Conservation (phyloP, 169 alveolate genomes). For the Theileria luwenshuni region DNA sequence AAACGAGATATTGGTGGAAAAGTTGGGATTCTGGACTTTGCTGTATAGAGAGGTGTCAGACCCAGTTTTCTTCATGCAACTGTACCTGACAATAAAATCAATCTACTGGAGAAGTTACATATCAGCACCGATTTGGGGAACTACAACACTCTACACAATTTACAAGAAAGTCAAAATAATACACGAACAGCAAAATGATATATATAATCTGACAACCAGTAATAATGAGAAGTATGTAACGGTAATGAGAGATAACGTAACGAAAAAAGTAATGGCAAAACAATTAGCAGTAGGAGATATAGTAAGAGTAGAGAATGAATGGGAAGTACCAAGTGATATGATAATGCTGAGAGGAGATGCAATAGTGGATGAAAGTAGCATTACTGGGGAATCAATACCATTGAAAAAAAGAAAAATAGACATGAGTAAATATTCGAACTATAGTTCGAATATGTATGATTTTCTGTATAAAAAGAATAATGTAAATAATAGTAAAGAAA, state of each 20-base stretch:
- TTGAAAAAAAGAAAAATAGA: slow-evolving; percentile 78
- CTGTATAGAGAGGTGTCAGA: slow-evolving; percentile 74
- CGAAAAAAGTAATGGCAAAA: slow-evolving; percentile 70
- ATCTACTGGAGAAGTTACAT: slow-evolving; percentile 77
- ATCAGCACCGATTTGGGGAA: slow-evolving; percentile 77
- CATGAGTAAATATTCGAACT: slow-evolving; percentile 59
- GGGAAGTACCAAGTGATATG: slow-evolving; percentile 86
- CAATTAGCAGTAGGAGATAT: slow-evolving; percentile 81
- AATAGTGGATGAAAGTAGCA: slow-evolving; percentile 82
- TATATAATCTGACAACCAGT: slow-evolving; percentile 66
- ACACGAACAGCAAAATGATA: slow-evolving; percentile 76
- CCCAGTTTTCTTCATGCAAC: slow-evolving; percentile 76
- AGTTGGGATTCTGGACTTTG: slow-evolving; percentile 63
- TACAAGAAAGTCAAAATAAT: slow-evolving; percentile 71
- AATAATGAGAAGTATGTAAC: slow-evolving; percentile 62
- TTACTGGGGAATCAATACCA: slow-evolving; percentile 89
- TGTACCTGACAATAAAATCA: slow-evolving; percentile 72
- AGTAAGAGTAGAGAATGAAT: slow-evolving; percentile 68
- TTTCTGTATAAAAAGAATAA: slow-evolving; percentile 24
- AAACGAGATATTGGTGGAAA: slow-evolving; percentile 68
- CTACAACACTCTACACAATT: slow-evolving; percentile 66
- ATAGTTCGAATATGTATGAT: slow-evolving; percentile 67
- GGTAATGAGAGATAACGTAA: slow-evolving; percentile 72
- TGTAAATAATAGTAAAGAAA: slow-evolving; percentile 34
- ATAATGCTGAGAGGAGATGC: slow-evolving; percentile 81